phyloP scores from a whole-genome alignment of 2,329 filamentous ascomycete species.

The Zymoseptoria ardabiliae region DNA sequence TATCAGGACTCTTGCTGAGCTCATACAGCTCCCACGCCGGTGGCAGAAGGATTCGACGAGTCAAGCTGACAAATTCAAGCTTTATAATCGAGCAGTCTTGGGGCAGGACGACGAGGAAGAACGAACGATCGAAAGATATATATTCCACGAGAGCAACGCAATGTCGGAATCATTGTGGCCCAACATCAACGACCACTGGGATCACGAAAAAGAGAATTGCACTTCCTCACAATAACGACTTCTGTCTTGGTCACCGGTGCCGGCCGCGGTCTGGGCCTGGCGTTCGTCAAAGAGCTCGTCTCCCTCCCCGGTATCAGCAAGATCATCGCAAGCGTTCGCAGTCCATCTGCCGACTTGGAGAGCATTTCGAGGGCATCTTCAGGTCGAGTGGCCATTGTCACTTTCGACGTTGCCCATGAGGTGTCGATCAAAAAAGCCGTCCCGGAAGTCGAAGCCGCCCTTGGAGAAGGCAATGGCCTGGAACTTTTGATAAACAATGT shows the following conservation, averaged over 20 bases:
- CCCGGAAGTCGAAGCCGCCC: background rate
- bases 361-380: background rate
- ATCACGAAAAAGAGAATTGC: too few relatives aligned
- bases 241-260: conserved; percentile 1
- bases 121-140: too few relatives aligned
- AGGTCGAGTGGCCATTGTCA: background rate
- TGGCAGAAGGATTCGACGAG: too few relatives aligned
- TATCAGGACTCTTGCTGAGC: too few relatives aligned
- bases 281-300: background rate
- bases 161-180: too few relatives aligned
- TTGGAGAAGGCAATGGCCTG: background rate
- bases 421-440: background rate
- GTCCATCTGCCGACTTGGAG: background rate
- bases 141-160: too few relatives aligned
- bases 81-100: too few relatives aligned
- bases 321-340: background rate
- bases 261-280: conserved; percentile 1
- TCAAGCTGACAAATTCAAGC: too few relatives aligned
- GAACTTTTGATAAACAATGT: conserved; percentile 1
- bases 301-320: background rate
- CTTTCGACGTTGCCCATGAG: background rate
- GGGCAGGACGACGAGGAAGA: too few relatives aligned
- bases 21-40: too few relatives aligned
- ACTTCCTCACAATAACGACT: background rate
- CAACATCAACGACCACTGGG: too few relatives aligned